Evolutionary conservation across 2,329 filamentous ascomycete species (phyloP), one percentile per base, ranked within the genome.

Genomic region (Botryotinia narcissicola): DNA sequence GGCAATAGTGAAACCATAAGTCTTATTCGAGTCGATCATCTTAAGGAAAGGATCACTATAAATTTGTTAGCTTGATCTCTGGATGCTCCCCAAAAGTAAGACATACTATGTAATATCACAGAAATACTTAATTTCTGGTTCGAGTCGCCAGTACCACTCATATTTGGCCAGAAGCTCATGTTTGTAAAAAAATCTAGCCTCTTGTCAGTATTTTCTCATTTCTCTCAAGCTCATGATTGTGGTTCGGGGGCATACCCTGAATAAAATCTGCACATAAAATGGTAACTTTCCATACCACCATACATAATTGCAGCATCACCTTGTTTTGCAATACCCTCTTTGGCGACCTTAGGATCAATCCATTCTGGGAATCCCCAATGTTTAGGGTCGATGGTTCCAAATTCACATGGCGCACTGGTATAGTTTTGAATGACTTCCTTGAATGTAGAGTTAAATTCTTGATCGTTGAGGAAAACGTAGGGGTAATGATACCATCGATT

Each of bases 51-150:
- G 96, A 82, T 99, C 96, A 81, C 93, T 95, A 76, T 22, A 62
- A 25, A 22, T 40, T 44, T 37, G 61, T 72, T 61, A 72, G 70
- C 48, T 59, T 59, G 18, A 67, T 48, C 46, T 37, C 9, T 37
- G 37, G 20, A n/a, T n/a, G 48, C 18, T 25, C n/a, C n/a, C 37
- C 1, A 9, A 20, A 44, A 22, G 29, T 60, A 10, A 48, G 51
- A 81, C 90, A 75, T 90, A 95, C 93, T 99, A 99, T 77, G 96
- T 99, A 78, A 99, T 98, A 82, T 99, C 96, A 84, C 96, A 99
- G 85, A 99, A 99, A 85, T 98, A 99, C 85, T 95, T 98, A 89
- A 99, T 98, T 84, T 99, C 96, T 77, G 96, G 96, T 87, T 99
- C 96, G 79, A 99, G 86, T 76, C 96, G 94, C 96, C 96, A 99